Base-by-base conservation (phyloP, 768 basidiomycete genomes). In the Suillus bovinus region DNA sequence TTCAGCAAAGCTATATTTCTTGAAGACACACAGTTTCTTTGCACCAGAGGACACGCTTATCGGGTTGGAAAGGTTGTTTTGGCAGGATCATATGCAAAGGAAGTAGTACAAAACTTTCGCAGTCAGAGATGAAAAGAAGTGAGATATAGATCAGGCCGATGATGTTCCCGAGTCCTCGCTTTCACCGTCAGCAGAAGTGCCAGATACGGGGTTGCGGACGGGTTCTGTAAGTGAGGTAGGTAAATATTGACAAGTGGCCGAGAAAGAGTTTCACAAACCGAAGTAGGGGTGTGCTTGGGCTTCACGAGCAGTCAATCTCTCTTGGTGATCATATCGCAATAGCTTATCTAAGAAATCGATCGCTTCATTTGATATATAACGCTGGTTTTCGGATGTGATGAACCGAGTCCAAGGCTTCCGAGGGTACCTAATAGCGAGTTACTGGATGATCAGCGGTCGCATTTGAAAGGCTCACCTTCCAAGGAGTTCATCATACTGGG, bases 331-430 rank as follows among this genome's bases (percentile, higher is more conserved):
- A 75, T 98, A 99, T 59, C 94, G 89, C 72, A 97, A 83, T 39
- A 99, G 83, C 77, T 95, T 95, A 78, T 99, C 96, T 64, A 99
- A 78, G 71, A 98, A 89, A 79, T 97, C 96, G 69, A 98, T 92
- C 38, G 95, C 96, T 70, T 98, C 96, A 72, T 94, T 98, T 27
- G 94, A 93, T 69, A 98, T 94, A 76, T 93, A 97, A 62, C 94
- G 86, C 75, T 96, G 94, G 72, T 97, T 97, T 74, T 96, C 94
- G 16, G 91, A 91, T 11, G 94, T 97, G 69, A 97, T 91, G 77
- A 98, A 98, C 62, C 91, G 84, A 47, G 91, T 87, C 96, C 96
- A 99, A 17, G 94, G 90, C 75, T 97, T 98, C 76, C 92, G 87
- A 63, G 91, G 90, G 77, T 94, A 96, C 76, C 91, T 93, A 64